These are phyloP conservation scores for Xerocomellus amylosporus DNA, from an alignment of 768 basidiomycete species.

Conservation along the genomic window DNA sequence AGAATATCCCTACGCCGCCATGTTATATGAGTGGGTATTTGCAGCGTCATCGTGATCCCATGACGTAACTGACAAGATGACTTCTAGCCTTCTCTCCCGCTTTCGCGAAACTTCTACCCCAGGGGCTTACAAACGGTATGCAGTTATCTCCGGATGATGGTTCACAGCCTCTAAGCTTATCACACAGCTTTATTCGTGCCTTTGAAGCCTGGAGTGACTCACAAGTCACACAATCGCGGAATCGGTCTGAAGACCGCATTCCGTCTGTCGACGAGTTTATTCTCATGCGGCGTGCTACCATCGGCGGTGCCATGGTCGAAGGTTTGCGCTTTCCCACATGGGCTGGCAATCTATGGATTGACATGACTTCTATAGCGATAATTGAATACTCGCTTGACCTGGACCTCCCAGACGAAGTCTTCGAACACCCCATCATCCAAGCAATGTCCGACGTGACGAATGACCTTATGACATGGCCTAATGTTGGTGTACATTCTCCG, in stretches of 20 bases:
- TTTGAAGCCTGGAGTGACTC: constrained; percentile 36
- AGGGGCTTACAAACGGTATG: constrained; percentile 35
- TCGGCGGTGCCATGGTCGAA: constrained; percentile 39
- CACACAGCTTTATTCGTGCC: constrained; percentile 33
- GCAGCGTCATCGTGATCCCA: background rate
- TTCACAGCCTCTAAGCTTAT: constrained; percentile 1
- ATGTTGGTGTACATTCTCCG: constrained; percentile 26
- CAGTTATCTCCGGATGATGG: background rate
- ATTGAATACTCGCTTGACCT: constrained; percentile 38
- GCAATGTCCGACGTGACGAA: constrained; percentile 41
- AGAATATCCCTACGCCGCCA: constrained; percentile 37
- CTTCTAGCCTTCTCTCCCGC: constrained; percentile 30
- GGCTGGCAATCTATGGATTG: background rate
- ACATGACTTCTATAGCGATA: constrained; percentile 25
- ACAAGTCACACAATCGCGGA: constrained; percentile 36
- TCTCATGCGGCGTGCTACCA: constrained; percentile 37
- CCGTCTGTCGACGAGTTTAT: constrained; percentile 39
- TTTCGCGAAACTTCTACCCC: constrained; percentile 37
- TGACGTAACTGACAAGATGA: constrained; percentile 11
- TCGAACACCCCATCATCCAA: constrained; percentile 33
- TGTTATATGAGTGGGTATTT: constrained; percentile 37
- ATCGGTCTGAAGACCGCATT: constrained; percentile 36
- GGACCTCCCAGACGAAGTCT: constrained; percentile 37
- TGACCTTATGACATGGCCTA: constrained; percentile 43
- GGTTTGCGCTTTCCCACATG: constrained; percentile 19